phyloP scores from a whole-genome alignment of 306 rosid species.

The Fagus crenata region DNA sequence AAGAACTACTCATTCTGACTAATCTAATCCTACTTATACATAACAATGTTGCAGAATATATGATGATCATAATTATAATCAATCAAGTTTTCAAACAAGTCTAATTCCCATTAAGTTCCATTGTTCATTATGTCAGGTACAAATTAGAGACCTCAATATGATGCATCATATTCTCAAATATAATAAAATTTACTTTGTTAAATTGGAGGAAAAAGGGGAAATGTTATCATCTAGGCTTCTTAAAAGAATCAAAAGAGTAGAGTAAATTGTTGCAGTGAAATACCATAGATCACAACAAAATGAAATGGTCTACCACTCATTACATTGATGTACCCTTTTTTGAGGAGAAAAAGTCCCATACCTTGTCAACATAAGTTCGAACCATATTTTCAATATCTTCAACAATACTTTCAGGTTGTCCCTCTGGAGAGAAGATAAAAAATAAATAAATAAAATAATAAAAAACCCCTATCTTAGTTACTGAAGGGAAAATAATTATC shows the following conservation, averaged over 20 bases:
- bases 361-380: conserved; percentile 84
- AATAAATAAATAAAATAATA: conserved; percentile 1
- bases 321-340: neutral
- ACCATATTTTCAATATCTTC: conserved; percentile 93
- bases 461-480: conserved; percentile 2
- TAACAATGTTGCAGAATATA: neutral
- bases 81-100: too few species aligned
- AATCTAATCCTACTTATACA: neutral
- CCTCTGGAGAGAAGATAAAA: conserved; percentile 53
- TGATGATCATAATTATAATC: too few species aligned
- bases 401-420: conserved; percentile 91
- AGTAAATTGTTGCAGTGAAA: neutral
- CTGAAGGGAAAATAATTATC: neutral
- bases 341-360: conserved; percentile 20
- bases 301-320: neutral
- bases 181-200: neutral
- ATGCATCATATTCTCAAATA: neutral
- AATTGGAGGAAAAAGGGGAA: neutral
- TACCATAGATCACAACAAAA: neutral
- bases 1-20: neutral
- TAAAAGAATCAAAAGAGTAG: neutral
- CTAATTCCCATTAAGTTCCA: neutral
- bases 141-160: neutral
- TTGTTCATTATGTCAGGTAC: neutral
- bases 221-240: neutral